Evolutionary conservation across 2,329 filamentous ascomycete genomes (phyloP).

Genomic region (Xylaria sp.): DNA sequence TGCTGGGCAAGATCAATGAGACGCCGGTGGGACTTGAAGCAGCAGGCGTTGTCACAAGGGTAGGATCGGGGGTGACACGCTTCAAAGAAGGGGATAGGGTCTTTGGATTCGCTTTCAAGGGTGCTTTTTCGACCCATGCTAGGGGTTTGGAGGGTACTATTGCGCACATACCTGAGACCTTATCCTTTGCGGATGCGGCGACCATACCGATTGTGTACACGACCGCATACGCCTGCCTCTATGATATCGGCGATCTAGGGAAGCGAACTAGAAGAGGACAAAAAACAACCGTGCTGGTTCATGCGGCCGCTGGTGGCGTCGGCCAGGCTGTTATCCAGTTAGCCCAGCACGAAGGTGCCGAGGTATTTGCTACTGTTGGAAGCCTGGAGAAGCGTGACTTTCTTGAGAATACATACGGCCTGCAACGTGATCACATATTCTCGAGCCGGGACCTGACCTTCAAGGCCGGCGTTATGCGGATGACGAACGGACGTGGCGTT

Average conservation of each 20-base stretch:
- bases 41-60: slow-evolving; percentile 41
- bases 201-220: slow-evolving; percentile 12
- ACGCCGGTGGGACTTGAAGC: slow-evolving; percentile 30
- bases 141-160: slow-evolving; percentile 17
- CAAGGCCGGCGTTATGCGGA: slow-evolving; percentile 34
- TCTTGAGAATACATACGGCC: slow-evolving; percentile 38
- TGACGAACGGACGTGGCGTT: slow-evolving; percentile 40
- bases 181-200: slow-evolving; percentile 19
- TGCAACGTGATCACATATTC: slow-evolving; percentile 43
- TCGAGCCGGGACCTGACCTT: slow-evolving; percentile 40
- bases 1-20: slow-evolving; percentile 23
- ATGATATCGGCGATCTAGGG: slow-evolving; percentile 34
- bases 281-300: slow-evolving; percentile 31
- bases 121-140: slow-evolving; percentile 13
- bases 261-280: slow-evolving; percentile 19
- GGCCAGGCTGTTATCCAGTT: slow-evolving; percentile 30
- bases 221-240: slow-evolving; percentile 38
- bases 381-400: slow-evolving; percentile 40
- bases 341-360: slow-evolving; percentile 22
- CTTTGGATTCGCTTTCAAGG: slow-evolving; percentile 11
- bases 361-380: slow-evolving; percentile 43
- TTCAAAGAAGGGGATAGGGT: slow-evolving; percentile 25
- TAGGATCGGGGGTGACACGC: slow-evolving; percentile 27
- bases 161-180: slow-evolving; percentile 15
- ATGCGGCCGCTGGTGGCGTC: slow-evolving; percentile 25